These are phyloP conservation scores for Beauveria australis DNA, from an alignment of 2,329 filamentous ascomycete species.

Conservation along the genomic window DNA sequence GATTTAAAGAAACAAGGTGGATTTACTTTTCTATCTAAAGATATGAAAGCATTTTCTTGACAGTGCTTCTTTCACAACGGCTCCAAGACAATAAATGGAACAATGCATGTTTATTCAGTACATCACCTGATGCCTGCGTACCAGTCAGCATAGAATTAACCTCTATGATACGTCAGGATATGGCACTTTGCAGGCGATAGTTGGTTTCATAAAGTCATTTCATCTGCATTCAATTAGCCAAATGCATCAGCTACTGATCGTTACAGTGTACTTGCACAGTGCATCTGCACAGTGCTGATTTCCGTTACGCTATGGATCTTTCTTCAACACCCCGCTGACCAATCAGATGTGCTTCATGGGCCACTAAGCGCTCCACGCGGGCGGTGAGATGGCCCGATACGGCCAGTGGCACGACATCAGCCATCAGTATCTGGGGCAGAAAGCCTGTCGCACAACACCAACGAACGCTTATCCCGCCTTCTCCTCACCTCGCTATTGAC, in stretches of 20 bases:
- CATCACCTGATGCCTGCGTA: background rate
- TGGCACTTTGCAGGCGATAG: too few relatives aligned
- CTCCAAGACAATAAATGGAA: too few relatives aligned
- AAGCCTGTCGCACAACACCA: conserved; percentile 11
- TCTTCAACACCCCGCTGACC: background rate
- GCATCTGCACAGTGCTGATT: background rate
- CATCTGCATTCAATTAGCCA: background rate
- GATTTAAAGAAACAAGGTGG: too few relatives aligned
- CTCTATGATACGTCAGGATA: too few relatives aligned
- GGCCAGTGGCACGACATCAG: conserved; percentile 4
- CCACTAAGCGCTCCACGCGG: conserved; percentile 5
- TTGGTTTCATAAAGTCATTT: too few relatives aligned
- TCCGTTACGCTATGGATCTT: background rate
- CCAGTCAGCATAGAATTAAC: too few relatives aligned
- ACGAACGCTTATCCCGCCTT: background rate
- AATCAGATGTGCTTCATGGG: conserved; percentile 6
- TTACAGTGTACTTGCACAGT: background rate
- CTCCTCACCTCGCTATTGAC: conserved; percentile 3
- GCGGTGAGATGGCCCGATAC: conserved; percentile 13
- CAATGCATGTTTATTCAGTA: too few relatives aligned
- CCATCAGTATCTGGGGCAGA: conserved; percentile 11
- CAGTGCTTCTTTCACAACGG: too few relatives aligned
- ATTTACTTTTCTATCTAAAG: too few relatives aligned
- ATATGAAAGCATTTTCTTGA: too few relatives aligned
- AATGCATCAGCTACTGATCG: background rate